A percentile compares a stretch with the other conserved stretches of the same genome.
phyloP scores from a whole-genome alignment of 2,329 filamentous ascomycete genomes.

The Sarocladium kiliense region DNA sequence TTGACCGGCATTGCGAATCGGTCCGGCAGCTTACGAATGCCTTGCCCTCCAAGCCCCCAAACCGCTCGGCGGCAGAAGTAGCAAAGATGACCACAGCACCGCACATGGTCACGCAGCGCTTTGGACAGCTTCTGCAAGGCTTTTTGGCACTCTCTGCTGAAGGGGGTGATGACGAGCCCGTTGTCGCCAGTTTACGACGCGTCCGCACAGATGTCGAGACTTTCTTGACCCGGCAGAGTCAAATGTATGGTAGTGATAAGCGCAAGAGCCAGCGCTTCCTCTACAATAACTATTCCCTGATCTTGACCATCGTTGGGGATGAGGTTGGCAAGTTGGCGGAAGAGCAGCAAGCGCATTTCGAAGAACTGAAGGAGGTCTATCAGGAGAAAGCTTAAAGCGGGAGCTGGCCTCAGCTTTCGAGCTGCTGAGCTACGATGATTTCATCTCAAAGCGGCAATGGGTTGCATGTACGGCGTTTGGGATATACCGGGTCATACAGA shows the following conservation, averaged over 20 bases:
- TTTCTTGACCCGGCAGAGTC: slow-evolving; percentile 73
- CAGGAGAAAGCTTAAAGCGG: slow-evolving; percentile 34
- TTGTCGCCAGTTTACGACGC: slow-evolving; percentile 72
- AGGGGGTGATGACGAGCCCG: slow-evolving; percentile 89
- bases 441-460: background rate
- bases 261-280: slow-evolving; percentile 83
- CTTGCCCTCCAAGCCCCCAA: slow-evolving; percentile 39
- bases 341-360: slow-evolving; percentile 74
- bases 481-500: background rate
- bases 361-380: slow-evolving; percentile 55
- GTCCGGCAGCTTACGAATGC: slow-evolving; percentile 58
- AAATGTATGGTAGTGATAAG: slow-evolving; percentile 65
- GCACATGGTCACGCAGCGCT: slow-evolving; percentile 89
- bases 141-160: slow-evolving; percentile 81
- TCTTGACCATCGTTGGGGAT: slow-evolving; percentile 88
- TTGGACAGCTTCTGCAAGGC: slow-evolving; percentile 85
- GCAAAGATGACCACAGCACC: slow-evolving; percentile 71
- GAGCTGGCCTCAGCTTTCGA: background rate
- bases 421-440: background rate
- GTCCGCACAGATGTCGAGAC: slow-evolving; percentile 77
- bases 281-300: slow-evolving; percentile 91
- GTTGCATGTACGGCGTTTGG: slow-evolving; percentile 6
- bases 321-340: slow-evolving; percentile 64
- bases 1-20: slow-evolving; percentile 89
- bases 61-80: slow-evolving; percentile 40